phyloP scores from a whole-genome alignment of 805 yeast species.

The Isabelozyma gotoi region DNA sequence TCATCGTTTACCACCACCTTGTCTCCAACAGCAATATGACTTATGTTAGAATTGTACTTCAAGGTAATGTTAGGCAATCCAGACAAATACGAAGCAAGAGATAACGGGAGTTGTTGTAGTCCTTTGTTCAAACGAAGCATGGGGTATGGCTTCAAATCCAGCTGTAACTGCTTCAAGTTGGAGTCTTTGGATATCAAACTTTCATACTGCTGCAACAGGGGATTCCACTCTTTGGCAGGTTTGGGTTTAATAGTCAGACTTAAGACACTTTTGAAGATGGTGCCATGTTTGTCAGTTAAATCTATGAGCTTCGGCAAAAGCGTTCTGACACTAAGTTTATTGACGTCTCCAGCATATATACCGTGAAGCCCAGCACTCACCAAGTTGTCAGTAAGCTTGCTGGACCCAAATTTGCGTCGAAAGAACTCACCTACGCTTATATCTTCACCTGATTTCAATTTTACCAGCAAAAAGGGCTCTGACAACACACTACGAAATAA shows the following conservation, averaged over 20 bases:
- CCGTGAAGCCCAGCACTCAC: slow-evolving; percentile 87
- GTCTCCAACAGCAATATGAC: slow-evolving; percentile 15
- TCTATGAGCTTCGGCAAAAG: slow-evolving; percentile 56
- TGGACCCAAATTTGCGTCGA: slow-evolving; percentile 63
- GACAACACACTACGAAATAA: slow-evolving; percentile 43
- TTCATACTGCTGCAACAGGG: slow-evolving; percentile 36
- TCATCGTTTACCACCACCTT: slow-evolving; percentile 12
- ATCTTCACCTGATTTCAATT: slow-evolving; percentile 38
- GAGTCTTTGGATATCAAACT: slow-evolving; percentile 37
- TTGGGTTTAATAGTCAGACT: slow-evolving; percentile 4
- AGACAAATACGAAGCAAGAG: slow-evolving; percentile 38
- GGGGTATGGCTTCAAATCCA: slow-evolving; percentile 52
- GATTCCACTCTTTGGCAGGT: slow-evolving; percentile 5
- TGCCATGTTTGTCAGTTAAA: slow-evolving; percentile 60
- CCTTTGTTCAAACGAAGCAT: slow-evolving; percentile 62
- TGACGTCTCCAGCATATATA: slow-evolving; percentile 75
- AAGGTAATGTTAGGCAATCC: slow-evolving; percentile 42
- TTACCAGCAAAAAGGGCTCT: slow-evolving; percentile 48
- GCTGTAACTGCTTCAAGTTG: slow-evolving; percentile 35
- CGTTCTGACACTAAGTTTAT: slow-evolving; percentile 61
- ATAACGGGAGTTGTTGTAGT: slow-evolving; percentile 50
- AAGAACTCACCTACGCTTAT: slow-evolving; percentile 73
- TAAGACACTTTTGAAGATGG: slow-evolving; percentile 39
- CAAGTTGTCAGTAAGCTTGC: slow-evolving; percentile 51
- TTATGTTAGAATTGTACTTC: slow-evolving; percentile 24